Conservation (phyloP, 139 green algal species). For the Coelastrella sp. region DNA sequence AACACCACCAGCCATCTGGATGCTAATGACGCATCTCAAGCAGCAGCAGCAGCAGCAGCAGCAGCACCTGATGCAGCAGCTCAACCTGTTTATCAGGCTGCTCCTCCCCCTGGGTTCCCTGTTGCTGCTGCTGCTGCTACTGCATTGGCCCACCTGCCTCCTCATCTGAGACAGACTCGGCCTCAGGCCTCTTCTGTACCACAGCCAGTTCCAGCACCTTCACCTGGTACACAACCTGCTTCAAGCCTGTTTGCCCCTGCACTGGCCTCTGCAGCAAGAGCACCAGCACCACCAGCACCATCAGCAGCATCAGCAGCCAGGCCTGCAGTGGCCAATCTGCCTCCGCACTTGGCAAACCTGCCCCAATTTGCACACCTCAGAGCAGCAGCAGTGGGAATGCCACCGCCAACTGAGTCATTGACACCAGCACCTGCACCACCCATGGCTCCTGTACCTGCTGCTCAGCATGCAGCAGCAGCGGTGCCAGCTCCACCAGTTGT, state of each 20-base stretch:
- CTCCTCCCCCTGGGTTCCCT: background rate
- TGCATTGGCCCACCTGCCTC: background rate
- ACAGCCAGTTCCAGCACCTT: background rate
- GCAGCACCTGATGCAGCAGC: slow-evolving; percentile 7
- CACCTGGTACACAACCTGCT: no score
- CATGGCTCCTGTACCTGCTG: background rate
- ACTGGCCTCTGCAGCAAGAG: background rate
- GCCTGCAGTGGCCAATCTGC: background rate
- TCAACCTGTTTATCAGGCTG: no score
- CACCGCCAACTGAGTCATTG: background rate
- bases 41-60: background rate
- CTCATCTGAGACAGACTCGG: background rate
- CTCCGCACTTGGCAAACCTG: slow-evolving; percentile 25
- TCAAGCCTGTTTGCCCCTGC: background rate
- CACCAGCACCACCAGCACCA: slow-evolving; percentile 20
- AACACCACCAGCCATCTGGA: no score
- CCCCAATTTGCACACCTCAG: slow-evolving; percentile 24
- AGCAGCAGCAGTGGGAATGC: background rate
- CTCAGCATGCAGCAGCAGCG: background rate
- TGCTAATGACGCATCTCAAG: no score
- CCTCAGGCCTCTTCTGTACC: background rate
- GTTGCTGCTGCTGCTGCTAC: slow-evolving; percentile 8
- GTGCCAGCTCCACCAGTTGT: background rate
- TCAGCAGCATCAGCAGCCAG: background rate
- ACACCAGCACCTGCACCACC: background rate